A percentile compares a stretch with the other conserved stretches of the same genome.
Conservation (phyloP, 108 stramenopile species). For the Tribonema minus region DNA sequence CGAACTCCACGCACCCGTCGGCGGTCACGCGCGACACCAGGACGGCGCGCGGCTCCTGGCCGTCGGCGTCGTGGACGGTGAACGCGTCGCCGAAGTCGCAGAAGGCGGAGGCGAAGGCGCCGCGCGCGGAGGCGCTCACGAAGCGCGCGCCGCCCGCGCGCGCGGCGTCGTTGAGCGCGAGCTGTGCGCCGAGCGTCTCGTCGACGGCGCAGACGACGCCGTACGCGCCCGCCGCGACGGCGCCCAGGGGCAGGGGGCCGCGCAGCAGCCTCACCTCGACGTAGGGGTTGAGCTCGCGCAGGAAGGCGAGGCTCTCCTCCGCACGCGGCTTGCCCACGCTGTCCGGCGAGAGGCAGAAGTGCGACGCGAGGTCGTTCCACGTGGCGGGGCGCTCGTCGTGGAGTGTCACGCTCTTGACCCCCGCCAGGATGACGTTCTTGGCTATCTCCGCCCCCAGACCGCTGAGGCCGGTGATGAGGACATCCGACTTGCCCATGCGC, state of each 20-base stretch:
- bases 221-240: constrained; percentile 2
- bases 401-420: constrained; percentile 43
- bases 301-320: background rate
- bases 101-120: constrained; percentile 83
- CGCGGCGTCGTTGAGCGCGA: constrained; percentile 65
- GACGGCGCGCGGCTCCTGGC: constrained; percentile 70
- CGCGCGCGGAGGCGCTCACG: constrained; percentile 68
- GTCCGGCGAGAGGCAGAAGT: constrained; percentile 26
- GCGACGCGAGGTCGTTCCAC: constrained; percentile 24
- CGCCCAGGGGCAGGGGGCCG: constrained; percentile 19
- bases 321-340: constrained; percentile 23
- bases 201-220: constrained; percentile 80
- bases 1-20: constrained; percentile 78
- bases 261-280: constrained; percentile 41
- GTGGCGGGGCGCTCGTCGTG: constrained; percentile 24
- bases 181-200: constrained; percentile 27
- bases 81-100: constrained; percentile 91
- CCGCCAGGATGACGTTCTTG: constrained; percentile 50
- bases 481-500: constrained; percentile 77
- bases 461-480: constrained; percentile 72
- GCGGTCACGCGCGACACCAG: constrained; percentile 10
- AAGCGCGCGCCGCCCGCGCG: constrained; percentile 53
- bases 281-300: constrained; percentile 60
- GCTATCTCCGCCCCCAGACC: constrained; percentile 77
- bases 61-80: constrained; percentile 80